Conservation (phyloP, 1,284 basidiomycete species). For the Coriolopsis trogii region DNA sequence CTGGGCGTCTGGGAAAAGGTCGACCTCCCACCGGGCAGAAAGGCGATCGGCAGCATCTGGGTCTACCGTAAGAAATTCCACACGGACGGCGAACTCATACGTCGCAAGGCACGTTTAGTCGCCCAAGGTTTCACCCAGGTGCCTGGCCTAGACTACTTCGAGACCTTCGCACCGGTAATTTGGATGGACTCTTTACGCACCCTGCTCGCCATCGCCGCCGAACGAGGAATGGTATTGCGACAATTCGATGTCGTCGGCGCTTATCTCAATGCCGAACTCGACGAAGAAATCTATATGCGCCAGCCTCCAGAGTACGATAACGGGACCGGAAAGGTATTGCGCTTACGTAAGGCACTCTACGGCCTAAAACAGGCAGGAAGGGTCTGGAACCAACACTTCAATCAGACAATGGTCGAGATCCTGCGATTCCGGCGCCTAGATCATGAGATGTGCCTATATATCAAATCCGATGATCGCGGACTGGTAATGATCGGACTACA, state of each 20-base stretch:
- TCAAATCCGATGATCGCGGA: no score
- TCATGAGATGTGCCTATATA: no score
- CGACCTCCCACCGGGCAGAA: conserved; percentile 23
- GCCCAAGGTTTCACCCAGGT: conserved; percentile 44
- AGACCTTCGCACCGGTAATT: conserved; percentile 37
- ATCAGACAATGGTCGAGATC: conserved; percentile 6
- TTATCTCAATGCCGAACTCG: conserved; percentile 41
- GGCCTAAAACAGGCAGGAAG: conserved; percentile 30
- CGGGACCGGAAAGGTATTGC: background rate
- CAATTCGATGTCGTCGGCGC: conserved; percentile 46
- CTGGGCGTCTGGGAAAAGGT: conserved; percentile 21
- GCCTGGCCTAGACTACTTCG: conserved; percentile 40
- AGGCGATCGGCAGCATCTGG: no score
- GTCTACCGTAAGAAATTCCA: conserved; percentile 35
- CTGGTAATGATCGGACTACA: no score
- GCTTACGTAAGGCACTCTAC: conserved; percentile 23
- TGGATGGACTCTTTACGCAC: conserved; percentile 30
- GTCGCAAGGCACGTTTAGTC: conserved; percentile 43
- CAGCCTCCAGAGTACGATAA: conserved; percentile 35
- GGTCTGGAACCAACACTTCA: no score
- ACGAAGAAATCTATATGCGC: conserved; percentile 35
- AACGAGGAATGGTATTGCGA: conserved; percentile 36
- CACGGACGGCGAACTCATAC: conserved; percentile 30
- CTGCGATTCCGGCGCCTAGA: no score
- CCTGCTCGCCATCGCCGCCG: conserved; percentile 36